Evolutionary conservation across 202 grass and related monocot species (phyloP).

Genomic region (Schoenoplectus tabernaemontani): DNA sequence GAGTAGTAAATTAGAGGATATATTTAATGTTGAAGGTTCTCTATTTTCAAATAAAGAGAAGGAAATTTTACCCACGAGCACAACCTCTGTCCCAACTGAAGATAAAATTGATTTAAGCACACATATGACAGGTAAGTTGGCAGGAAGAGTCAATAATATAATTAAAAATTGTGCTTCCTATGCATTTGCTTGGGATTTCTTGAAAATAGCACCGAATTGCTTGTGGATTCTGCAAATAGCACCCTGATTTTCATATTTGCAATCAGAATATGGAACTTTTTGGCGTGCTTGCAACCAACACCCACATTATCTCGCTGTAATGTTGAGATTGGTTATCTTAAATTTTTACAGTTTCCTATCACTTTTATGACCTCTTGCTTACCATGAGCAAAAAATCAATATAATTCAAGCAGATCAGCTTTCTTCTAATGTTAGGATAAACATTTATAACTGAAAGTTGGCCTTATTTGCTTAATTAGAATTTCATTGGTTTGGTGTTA

Average conservation of each 20-base stretch:
- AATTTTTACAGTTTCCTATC: not conserved
- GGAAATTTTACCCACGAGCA: not conserved
- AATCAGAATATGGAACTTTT: constrained; percentile 4
- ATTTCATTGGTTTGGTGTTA: not conserved
- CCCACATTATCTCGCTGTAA: not conserved
- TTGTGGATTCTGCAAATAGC: not conserved
- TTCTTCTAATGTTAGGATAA: not conserved
- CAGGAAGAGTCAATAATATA: not conserved
- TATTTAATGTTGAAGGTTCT: constrained; percentile 1
- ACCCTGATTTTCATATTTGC: not conserved
- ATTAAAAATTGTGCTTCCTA: not conserved
- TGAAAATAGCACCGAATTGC: not conserved
- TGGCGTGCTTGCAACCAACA: not conserved
- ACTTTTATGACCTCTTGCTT: not conserved
- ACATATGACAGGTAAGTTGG: not conserved
- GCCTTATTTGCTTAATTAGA: no score
- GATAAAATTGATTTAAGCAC: not conserved
- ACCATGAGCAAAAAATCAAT: not conserved
- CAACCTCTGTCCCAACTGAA: not conserved
- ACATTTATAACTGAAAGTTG: not conserved
- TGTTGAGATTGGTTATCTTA: not conserved
- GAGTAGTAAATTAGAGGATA: constrained; percentile 8
- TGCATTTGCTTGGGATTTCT: not conserved
- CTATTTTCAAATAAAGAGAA: constrained; percentile 12
- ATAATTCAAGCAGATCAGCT: not conserved